These are phyloP conservation scores for Aegilops speltoides DNA, from an alignment of 176 grass and related monocot genomes.

Conservation along the genomic window DNA sequence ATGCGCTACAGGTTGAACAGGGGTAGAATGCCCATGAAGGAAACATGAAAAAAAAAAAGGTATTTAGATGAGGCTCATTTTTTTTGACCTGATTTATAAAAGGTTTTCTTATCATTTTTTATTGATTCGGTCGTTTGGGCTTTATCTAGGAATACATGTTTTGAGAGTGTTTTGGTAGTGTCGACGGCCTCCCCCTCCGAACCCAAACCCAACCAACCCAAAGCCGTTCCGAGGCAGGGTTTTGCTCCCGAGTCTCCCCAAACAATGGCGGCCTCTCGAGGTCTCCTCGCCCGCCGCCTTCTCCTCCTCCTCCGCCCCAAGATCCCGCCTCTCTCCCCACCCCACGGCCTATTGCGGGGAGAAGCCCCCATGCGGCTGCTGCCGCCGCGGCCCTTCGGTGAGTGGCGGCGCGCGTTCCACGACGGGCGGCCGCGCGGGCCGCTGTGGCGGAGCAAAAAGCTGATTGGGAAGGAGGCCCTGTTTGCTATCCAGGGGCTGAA, in stretches of 20 bases:
- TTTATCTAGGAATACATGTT: no score
- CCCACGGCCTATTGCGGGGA: neutral
- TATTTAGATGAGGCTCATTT: no score
- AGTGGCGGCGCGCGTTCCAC: slow-evolving; percentile 50
- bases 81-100: no score
- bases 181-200: no score
- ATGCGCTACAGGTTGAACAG: no score
- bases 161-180: no score
- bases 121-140: no score
- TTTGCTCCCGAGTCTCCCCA: slow-evolving; percentile 8
- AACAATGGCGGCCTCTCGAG: slow-evolving; percentile 38
- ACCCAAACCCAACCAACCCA: neutral
- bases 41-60: no score
- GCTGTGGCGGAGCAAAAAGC: slow-evolving; percentile 93
- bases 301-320: slow-evolving; percentile 13
- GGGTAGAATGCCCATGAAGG: no score
- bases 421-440: slow-evolving; percentile 90
- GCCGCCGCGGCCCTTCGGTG: neutral
- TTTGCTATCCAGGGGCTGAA: slow-evolving; percentile 87
- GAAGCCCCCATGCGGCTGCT: neutral
- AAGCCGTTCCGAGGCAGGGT: slow-evolving; percentile 21
- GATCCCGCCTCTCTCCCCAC: neutral
- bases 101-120: no score
- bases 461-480: slow-evolving; percentile 92
- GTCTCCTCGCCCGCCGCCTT: slow-evolving; percentile 22